Percentiles rank a stretch among this genome's conserved stretches.
phyloP scores from a whole-genome alignment of 768 basidiomycete genomes.

The Phylloporus scabripes region DNA sequence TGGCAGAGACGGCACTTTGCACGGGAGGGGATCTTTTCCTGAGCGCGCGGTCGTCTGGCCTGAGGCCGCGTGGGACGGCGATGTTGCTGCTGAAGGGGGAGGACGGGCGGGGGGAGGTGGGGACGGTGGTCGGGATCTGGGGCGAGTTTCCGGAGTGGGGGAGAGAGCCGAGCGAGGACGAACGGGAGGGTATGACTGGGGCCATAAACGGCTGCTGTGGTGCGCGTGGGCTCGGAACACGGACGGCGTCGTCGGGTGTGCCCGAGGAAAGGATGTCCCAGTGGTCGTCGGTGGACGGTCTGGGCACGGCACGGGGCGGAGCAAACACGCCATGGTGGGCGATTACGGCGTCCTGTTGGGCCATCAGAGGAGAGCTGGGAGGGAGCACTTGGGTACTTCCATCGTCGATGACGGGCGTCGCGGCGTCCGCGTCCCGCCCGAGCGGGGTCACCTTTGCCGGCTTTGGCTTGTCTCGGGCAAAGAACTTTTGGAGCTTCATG shows the following conservation, averaged over 20 bases:
- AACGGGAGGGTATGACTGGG: constrained; percentile 39
- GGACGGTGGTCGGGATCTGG: constrained; percentile 22
- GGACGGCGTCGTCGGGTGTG: constrained; percentile 21
- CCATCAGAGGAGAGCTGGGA: not conserved
- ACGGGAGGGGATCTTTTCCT: constrained; percentile 29
- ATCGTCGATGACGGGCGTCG: constrained; percentile 26
- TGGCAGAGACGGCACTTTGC: constrained; percentile 34
- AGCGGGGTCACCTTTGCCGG: constrained; percentile 26
- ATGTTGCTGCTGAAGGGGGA: constrained; percentile 40
- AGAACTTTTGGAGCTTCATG: constrained; percentile 55
- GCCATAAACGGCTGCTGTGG: constrained; percentile 25
- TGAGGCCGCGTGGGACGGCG: constrained; percentile 15
- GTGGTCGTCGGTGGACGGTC: constrained; percentile 37
- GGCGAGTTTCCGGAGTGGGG: constrained; percentile 40
- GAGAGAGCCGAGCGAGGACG: constrained; percentile 47
- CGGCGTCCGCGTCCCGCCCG: constrained; percentile 19
- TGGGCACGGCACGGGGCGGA: constrained; percentile 20
- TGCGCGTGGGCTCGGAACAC: constrained; percentile 18
- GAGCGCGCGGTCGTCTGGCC: constrained; percentile 16
- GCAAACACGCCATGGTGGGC: constrained; percentile 20
- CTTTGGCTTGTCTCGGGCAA: constrained; percentile 47
- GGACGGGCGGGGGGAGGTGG: constrained; percentile 34
- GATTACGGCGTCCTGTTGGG: constrained; percentile 20
- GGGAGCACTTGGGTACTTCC: constrained; percentile 6
- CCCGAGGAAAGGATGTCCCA: constrained; percentile 40